Base-by-base conservation (phyloP, 2,329 filamentous ascomycete genomes). In the Paecilomyces variotii region DNA sequence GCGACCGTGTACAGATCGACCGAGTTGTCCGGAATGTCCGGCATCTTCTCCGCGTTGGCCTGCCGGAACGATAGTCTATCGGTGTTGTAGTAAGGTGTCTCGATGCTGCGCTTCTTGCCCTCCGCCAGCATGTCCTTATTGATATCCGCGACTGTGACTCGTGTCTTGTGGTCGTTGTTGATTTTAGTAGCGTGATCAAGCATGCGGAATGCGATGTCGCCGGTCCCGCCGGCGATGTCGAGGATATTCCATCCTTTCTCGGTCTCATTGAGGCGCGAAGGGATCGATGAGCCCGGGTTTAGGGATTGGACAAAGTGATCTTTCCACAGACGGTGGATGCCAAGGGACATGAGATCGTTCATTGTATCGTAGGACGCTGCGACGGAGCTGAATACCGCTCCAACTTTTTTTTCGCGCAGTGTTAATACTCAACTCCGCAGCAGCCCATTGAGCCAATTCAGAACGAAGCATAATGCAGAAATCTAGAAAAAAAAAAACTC, bases 311-410 rank as follows among this genome's bases (percentile, higher is more conserved):
- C 93, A 74, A 97, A 99, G 77, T 96, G 87, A 76, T 97, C 93
- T 79, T 89, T 99, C 94, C 94, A 99, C 39, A 99, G 80, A 51
- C 94, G 89, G 75, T 99, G 94, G 77, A 96, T 92, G 57, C 94
- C 94, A 54, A 99, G 84, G 6, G 94, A 97, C 94, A 99, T 99
- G 65, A 97, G 83, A 74, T 99, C 94, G 78, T 99, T 99, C 94
- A 99, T 99, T 62, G 87, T 88, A 76, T 99, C 94, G 78, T 99
- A 99, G 19, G 89, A 91, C 62, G 90, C 87, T 65, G 94, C 94
- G 49, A 99, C 94, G 65, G 89, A 97, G 74, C 90, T 93, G 79
- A 99, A 99, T 59, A 99, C 94, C 50, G 84, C 86, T 60, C 89
- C 89, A 49, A 97, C 92, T 81, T 78, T 61, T 32, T 30, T 32